phyloP scores from a whole-genome alignment of 768 basidiomycete species.

The Phanerodontia chrysosporium region DNA sequence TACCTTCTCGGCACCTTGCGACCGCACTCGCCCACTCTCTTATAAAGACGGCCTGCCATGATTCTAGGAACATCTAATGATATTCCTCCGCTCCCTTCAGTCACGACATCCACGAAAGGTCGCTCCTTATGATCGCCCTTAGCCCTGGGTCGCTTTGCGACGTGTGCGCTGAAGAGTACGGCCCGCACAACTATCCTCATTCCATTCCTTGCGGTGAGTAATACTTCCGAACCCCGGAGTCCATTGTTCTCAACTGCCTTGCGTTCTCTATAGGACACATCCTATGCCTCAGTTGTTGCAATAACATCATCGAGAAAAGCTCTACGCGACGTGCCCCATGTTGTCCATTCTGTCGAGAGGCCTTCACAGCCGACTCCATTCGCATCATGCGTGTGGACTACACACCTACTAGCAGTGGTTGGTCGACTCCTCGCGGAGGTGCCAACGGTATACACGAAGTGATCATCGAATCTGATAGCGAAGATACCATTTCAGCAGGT shows the following conservation, averaged over 20 bases:
- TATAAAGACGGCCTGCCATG: constrained; percentile 25
- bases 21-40: constrained; percentile 15
- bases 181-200: constrained; percentile 68
- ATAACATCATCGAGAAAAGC: constrained; percentile 79
- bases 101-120: constrained; percentile 21
- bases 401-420: constrained; percentile 46
- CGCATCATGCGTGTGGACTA: constrained; percentile 82
- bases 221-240: constrained; percentile 19
- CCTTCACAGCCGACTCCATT: constrained; percentile 59
- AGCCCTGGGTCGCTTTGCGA: constrained; percentile 81
- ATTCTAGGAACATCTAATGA: constrained; percentile 25
- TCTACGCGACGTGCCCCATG: constrained; percentile 61
- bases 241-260: constrained; percentile 23
- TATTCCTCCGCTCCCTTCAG: constrained; percentile 23
- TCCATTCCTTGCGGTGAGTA: constrained; percentile 76
- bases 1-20: constrained; percentile 10
- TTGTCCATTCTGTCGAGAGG: constrained; percentile 84
- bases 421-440: constrained; percentile 58
- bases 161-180: constrained; percentile 86
- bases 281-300: constrained; percentile 73
- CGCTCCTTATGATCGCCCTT: constrained; percentile 67
- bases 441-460: constrained; percentile 44
- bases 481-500: constrained; percentile 24
- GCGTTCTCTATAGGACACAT: constrained; percentile 58
- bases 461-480: constrained; percentile 29